phyloP scores from a whole-genome alignment of 345 rosid species.

The Ceriops decandra region DNA sequence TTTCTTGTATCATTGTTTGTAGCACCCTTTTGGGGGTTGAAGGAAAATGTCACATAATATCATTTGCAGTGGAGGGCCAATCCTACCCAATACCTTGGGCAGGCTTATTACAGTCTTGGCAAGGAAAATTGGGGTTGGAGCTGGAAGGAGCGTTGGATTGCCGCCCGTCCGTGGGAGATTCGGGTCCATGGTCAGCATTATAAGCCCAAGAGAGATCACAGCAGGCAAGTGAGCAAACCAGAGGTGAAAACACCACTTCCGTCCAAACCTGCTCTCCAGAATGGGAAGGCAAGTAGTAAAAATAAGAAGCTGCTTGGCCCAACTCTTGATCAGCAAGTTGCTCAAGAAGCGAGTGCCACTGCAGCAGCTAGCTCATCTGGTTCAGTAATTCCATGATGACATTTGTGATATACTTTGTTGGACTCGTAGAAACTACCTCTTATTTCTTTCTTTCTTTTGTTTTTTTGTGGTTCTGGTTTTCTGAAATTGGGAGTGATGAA shows the following conservation, averaged over 20 bases:
- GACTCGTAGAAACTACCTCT: neutral
- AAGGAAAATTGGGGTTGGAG: conserved; percentile 89
- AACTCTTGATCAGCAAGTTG: conserved; percentile 7
- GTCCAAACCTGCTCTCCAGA: conserved; percentile 29
- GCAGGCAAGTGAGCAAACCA: conserved; percentile 35
- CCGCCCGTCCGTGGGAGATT: conserved; percentile 85
- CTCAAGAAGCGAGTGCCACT: neutral
- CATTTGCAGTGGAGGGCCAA: conserved; percentile 75
- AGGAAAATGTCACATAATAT: neutral
- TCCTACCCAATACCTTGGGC: conserved; percentile 72
- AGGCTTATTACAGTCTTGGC: conserved; percentile 58
- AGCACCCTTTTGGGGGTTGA: neutral
- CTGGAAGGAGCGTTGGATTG: conserved; percentile 83
- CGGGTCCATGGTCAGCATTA: conserved; percentile 37
- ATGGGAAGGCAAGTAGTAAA: conserved; percentile 26
- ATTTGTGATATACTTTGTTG: neutral
- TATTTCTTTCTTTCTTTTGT: neutral
- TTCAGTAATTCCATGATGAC: neutral
- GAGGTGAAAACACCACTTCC: conserved; percentile 22
- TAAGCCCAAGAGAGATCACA: conserved; percentile 28
- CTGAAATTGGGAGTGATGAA: neutral
- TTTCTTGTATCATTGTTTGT: neutral
- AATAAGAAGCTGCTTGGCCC: conserved; percentile 20
- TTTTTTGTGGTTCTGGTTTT: neutral
- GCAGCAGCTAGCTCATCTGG: conserved; percentile 3